Base-by-base conservation (phyloP, 2,329 filamentous ascomycete species). In the Fusarium sp. region DNA sequence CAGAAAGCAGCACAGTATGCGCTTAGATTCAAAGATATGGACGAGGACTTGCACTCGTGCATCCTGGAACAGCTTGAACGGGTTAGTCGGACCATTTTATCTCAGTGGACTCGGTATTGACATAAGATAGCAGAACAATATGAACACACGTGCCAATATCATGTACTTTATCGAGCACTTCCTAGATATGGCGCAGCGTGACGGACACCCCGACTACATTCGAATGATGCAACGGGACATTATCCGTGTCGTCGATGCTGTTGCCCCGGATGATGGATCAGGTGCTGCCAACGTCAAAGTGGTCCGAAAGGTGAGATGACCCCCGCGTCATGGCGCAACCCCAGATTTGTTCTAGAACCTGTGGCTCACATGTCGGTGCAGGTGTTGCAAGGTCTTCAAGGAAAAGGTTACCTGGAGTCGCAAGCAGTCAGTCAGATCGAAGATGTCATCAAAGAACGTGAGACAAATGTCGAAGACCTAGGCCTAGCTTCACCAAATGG, bases 151-250 rank as follows among this genome's bases (percentile, higher is more conserved):
- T 68, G 97, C 96, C 66, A 99, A 99, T 81, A 98, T 99, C 81
- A 97, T 99, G 93, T 99, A 97, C 83, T 99, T 99, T 83, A 92
- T 99, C 79, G 95, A 98, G 79, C 93, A 95, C 76, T 93, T 99
- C 75, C 93, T 97, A 80, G 95, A 98, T 80, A 88, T 94, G 83
- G 93, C 94, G 28, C 88, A 90, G 71, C 92, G 91, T 74, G 93
- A 94, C 74, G 89, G 91, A 71, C 91, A 96, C 76, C 84, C 89
- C 59, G 91, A 94, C 71, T 99, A 97, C 79, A 91, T 98, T 33
- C 90, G 92, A 57, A 98, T 98, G 94, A 93, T 99, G 84, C 93
- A 97, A 82, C 88, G 95, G 51, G 96, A 99, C 80, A 97, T 99
- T 44, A 87, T 97, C 38, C 89, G 93, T 15, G 93, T 99, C 14